Conservation (phyloP, 2,329 filamentous ascomycete genomes). For the Penicillium janthinellum region DNA sequence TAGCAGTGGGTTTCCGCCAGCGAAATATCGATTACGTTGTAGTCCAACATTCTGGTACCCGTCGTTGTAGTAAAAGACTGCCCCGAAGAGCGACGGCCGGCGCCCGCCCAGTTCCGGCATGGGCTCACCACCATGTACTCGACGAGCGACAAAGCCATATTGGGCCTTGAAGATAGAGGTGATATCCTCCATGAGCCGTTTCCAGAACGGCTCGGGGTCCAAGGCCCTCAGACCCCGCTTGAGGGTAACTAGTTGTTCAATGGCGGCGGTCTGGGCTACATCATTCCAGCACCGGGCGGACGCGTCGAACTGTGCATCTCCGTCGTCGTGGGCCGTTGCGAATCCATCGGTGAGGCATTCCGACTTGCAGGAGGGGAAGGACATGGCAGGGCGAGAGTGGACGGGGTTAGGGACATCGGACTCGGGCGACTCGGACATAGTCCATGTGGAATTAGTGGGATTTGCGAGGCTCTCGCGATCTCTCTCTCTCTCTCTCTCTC, state of each 20-base stretch:
- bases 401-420: slow-evolving; percentile 34
- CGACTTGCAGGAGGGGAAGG: slow-evolving; percentile 36
- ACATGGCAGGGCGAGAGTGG: slow-evolving; percentile 27
- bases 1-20: slow-evolving; percentile 65
- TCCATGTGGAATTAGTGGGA: slow-evolving; percentile 30
- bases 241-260: slow-evolving; percentile 61
- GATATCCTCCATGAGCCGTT: slow-evolving; percentile 63
- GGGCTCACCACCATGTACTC: slow-evolving; percentile 62
- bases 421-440: slow-evolving; percentile 38
- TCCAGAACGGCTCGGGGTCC: slow-evolving; percentile 65
- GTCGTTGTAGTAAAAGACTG: slow-evolving; percentile 67
- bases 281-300: slow-evolving; percentile 39
- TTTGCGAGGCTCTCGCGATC: background rate
- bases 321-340: slow-evolving; percentile 25
- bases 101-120: slow-evolving; percentile 63
- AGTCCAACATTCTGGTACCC: slow-evolving; percentile 56
- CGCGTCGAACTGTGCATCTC: slow-evolving; percentile 27
- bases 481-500: background rate
- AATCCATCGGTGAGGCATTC: slow-evolving; percentile 31
- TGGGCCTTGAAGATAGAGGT: slow-evolving; percentile 65
- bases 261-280: slow-evolving; percentile 60
- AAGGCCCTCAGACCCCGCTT: slow-evolving; percentile 58
- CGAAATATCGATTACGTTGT: slow-evolving; percentile 64
- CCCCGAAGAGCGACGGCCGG: slow-evolving; percentile 64
- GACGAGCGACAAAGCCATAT: slow-evolving; percentile 68